Percentiles rank a stretch among this genome's conserved stretches.
Evolutionary conservation across 208 protist genomes (phyloP).

Genomic region (Wallacemonas collosoma): DNA sequence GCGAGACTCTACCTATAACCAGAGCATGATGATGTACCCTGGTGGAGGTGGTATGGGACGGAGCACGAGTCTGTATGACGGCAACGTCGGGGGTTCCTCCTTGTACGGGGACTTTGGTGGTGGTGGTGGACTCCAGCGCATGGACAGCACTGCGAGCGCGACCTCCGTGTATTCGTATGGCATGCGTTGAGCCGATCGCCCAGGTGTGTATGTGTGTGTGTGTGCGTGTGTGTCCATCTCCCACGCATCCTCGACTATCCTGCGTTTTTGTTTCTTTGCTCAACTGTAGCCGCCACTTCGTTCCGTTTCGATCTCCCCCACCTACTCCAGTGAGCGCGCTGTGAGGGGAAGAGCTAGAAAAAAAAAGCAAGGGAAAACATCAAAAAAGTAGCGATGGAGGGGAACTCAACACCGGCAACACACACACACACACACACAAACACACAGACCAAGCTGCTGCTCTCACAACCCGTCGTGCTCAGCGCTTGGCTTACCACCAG

Average conservation of each 20-base stretch:
- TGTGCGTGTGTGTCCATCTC: not conserved
- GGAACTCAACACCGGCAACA: too few relatives aligned
- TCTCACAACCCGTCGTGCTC: too few relatives aligned
- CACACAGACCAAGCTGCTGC: too few relatives aligned
- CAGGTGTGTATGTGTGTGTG: not conserved
- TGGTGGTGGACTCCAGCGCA: not conserved
- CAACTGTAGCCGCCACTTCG: too few relatives aligned
- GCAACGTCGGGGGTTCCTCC: slow-evolving; percentile 6
- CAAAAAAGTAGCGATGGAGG: too few relatives aligned
- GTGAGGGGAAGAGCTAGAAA: too few relatives aligned
- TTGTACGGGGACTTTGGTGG: not conserved
- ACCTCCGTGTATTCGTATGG: slow-evolving; percentile 13
- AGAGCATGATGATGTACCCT: not conserved
- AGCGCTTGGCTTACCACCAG: too few relatives aligned
- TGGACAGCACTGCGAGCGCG: not conserved
- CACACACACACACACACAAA: too few relatives aligned
- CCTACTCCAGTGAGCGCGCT: too few relatives aligned
- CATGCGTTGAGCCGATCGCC: not conserved
- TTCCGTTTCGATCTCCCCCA: too few relatives aligned
- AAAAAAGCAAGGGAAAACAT: too few relatives aligned
- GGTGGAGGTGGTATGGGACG: not conserved
- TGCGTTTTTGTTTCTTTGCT: too few relatives aligned
- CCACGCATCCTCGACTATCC: not conserved
- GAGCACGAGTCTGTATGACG: not conserved
- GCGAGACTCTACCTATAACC: slow-evolving; percentile 9